Conservation (phyloP, 805 yeast species). For the Torulaspora indica region DNA sequence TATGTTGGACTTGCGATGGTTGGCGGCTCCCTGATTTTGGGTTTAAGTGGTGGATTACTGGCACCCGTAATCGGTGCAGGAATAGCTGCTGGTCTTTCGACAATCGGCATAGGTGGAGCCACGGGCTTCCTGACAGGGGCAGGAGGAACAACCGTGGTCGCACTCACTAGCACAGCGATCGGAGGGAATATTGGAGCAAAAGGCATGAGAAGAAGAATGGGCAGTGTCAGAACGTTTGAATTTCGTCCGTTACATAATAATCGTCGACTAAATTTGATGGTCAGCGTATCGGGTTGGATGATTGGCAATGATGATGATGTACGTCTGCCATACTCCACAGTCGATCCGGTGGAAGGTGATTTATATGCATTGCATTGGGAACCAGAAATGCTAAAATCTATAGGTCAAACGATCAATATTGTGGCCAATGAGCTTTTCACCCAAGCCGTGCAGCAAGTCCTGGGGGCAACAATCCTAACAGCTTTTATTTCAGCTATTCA, state of each 20-base stretch:
- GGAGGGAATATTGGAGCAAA: slow-evolving; percentile 85
- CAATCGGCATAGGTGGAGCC: slow-evolving; percentile 93
- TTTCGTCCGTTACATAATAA: slow-evolving; percentile 89
- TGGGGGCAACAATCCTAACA: slow-evolving; percentile 84
- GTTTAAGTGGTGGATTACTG: slow-evolving; percentile 87
- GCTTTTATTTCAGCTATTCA: slow-evolving; percentile 92
- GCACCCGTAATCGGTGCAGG: slow-evolving; percentile 99
- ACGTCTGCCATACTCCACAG: slow-evolving; percentile 89
- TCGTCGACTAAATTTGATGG: slow-evolving; percentile 75
- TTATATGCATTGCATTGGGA: slow-evolving; percentile 91
- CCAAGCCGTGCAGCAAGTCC: slow-evolving; percentile 89
- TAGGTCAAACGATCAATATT: slow-evolving; percentile 93
- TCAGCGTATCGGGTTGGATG: slow-evolving; percentile 98
- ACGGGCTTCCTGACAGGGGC: slow-evolving; percentile 90
- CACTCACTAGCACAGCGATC: slow-evolving; percentile 83
- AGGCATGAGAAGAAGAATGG: slow-evolving; percentile 84
- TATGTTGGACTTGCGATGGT: slow-evolving; percentile 93
- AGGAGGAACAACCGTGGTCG: slow-evolving; percentile 92
- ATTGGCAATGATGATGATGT: slow-evolving; percentile 92
- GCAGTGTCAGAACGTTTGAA: slow-evolving; percentile 90
- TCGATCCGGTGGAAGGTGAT: slow-evolving; percentile 98
- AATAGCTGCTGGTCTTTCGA: slow-evolving; percentile 91
- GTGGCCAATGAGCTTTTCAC: slow-evolving; percentile 90
- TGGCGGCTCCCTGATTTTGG: slow-evolving; percentile 92
- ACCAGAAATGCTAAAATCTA: slow-evolving; percentile 92